Evolutionary conservation across 2,329 filamentous ascomycete genomes (phyloP).

Genomic region (Calonectria ilicicola): DNA sequence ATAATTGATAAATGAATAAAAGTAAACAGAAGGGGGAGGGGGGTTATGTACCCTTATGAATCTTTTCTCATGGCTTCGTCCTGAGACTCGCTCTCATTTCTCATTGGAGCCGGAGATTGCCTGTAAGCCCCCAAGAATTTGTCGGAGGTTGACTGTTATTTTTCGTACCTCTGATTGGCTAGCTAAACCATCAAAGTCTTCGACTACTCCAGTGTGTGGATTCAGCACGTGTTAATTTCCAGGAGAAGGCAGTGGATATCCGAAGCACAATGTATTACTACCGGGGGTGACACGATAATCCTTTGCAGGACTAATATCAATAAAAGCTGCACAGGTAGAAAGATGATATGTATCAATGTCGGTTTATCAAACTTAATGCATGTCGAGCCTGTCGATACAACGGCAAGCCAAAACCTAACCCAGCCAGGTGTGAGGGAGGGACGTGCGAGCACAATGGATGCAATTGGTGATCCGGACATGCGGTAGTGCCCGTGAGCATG

Average conservation of each 20-base stretch:
- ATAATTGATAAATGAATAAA: background rate
- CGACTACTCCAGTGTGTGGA: background rate
- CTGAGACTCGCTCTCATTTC: background rate
- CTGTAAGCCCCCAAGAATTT: background rate
- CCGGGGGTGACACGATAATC: background rate
- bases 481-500: slow-evolving; percentile 1
- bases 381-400: background rate
- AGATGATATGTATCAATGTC: background rate
- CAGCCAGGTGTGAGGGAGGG: background rate
- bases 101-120: slow-evolving; percentile 1
- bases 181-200: background rate
- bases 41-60: background rate
- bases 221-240: background rate
- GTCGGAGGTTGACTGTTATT: background rate
- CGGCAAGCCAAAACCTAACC: background rate
- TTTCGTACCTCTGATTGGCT: background rate
- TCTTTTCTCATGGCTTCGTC: background rate
- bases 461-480: slow-evolving; percentile 6
- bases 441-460: background rate
- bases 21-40: background rate
- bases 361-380: background rate
- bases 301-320: background rate
- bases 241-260: background rate
- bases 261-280: background rate
- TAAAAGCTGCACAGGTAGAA: background rate